Evolutionary conservation across 441 rosid species (phyloP).

Genomic region (Croton setiger): DNA sequence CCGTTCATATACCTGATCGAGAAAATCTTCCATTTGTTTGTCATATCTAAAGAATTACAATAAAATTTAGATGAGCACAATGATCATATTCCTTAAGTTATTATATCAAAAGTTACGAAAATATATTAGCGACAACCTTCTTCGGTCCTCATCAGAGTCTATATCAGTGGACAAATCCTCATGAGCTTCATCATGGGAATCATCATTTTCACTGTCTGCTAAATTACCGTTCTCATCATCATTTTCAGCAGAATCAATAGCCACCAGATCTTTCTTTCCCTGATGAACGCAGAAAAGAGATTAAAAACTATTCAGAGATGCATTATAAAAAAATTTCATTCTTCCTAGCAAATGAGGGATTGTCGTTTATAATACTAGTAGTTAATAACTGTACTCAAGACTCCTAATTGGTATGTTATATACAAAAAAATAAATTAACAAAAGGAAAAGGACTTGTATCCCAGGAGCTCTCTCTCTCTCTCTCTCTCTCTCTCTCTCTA

Average conservation of each 20-base stretch:
- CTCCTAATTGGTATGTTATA: not conserved
- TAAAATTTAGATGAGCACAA: constrained; percentile 14
- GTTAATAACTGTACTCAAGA: not conserved
- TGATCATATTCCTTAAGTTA: constrained; percentile 3
- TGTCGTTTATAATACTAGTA: not conserved
- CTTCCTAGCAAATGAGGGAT: not conserved
- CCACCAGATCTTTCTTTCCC: constrained; percentile 86
- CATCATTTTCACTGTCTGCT: constrained; percentile 54
- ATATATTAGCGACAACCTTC: constrained; percentile 39
- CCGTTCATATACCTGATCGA: constrained; percentile 75
- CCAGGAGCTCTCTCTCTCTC: not conserved
- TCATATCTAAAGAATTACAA: constrained; percentile 52
- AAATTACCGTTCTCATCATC: constrained; percentile 40
- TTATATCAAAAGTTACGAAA: not conserved
- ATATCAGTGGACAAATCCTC: constrained; percentile 53
- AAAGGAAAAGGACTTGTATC: not conserved
- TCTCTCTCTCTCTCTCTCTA: too few species aligned
- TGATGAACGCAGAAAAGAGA: constrained; percentile 24
- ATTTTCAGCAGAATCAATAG: constrained; percentile 61
- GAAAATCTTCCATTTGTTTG: constrained; percentile 68
- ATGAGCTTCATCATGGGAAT: constrained; percentile 26
- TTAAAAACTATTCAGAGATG: not conserved
- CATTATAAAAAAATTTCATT: not conserved
- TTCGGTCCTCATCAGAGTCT: constrained; percentile 82
- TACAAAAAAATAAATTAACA: not conserved